Evolutionary conservation across 163 green algal species (phyloP).

Genomic region (Chlamydomonas reinhardtii): DNA sequence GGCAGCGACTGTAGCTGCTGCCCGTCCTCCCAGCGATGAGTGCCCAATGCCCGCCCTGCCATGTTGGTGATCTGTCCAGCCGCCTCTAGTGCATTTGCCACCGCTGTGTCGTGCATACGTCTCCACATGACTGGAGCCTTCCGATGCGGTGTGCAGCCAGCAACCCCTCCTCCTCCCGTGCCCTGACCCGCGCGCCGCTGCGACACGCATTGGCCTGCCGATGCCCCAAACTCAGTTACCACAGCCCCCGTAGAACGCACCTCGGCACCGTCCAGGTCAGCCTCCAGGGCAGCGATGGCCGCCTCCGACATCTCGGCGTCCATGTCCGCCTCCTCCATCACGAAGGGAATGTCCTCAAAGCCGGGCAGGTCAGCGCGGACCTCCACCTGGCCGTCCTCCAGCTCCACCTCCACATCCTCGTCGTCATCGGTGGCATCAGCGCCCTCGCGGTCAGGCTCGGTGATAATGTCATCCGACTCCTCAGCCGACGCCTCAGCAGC

Average conservation of each 20-base stretch:
- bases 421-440: background rate
- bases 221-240: too few relatives aligned
- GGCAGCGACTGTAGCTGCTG: too few relatives aligned
- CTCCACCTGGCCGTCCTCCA: constrained; percentile 48
- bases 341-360: constrained; percentile 46
- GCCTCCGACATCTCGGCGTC: constrained; percentile 28
- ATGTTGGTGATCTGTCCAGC: too few relatives aligned
- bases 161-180: too few relatives aligned
- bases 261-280: constrained; percentile 22
- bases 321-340: constrained; percentile 36
- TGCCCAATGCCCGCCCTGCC: too few relatives aligned
- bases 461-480: background rate
- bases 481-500: background rate
- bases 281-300: constrained; percentile 14
- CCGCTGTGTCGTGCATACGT: too few relatives aligned
- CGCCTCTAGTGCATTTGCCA: too few relatives aligned
- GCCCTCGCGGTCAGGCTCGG: background rate
- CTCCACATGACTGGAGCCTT: too few relatives aligned
- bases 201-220: too few relatives aligned
- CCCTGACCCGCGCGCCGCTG: too few relatives aligned
- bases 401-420: constrained; percentile 50
- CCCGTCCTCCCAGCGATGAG: too few relatives aligned
- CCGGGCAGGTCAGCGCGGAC: constrained; percentile 30
- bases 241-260: background rate
- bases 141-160: too few relatives aligned